phyloP scores from a whole-genome alignment of 805 yeast species.

The Ogataea polymorpha region DNA sequence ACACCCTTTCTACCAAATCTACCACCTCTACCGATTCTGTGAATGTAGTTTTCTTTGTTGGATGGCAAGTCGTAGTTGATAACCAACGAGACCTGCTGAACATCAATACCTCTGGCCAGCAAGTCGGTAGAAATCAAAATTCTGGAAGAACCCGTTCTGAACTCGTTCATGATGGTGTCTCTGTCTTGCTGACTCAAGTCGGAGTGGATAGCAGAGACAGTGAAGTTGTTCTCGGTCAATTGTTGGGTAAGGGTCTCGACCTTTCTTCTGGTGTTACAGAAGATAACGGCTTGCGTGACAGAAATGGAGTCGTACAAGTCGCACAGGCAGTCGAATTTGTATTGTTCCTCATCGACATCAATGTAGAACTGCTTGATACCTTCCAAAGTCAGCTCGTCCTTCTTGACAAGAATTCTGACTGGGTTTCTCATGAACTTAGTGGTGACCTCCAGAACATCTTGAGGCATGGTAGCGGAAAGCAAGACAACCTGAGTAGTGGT shows the following conservation, averaged over 20 bases:
- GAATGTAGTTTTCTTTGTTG: constrained; percentile 93
- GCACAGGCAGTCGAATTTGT: constrained; percentile 91
- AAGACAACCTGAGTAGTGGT: constrained; percentile 87
- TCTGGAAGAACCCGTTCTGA: constrained; percentile 89
- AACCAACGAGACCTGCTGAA: constrained; percentile 94
- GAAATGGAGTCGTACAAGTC: constrained; percentile 94
- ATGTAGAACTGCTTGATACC: constrained; percentile 92
- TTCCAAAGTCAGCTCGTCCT: constrained; percentile 90
- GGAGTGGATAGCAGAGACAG: constrained; percentile 95
- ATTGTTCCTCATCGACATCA: constrained; percentile 87
- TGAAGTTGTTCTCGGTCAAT: constrained; percentile 76
- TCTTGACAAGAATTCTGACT: constrained; percentile 87
- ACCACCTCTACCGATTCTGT: constrained; percentile 97
- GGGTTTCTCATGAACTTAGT: constrained; percentile 91
- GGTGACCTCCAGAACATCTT: constrained; percentile 88
- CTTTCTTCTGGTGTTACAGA: constrained; percentile 95
- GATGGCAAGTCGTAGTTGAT: constrained; percentile 92
- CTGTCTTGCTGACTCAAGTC: constrained; percentile 95
- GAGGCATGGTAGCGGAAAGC: constrained; percentile 91
- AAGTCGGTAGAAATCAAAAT: constrained; percentile 95
- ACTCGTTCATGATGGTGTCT: constrained; percentile 92
- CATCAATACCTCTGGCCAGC: constrained; percentile 98
- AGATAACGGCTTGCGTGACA: constrained; percentile 95
- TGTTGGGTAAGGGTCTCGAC: constrained; percentile 87
- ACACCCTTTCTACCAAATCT: constrained; percentile 98